Percentiles rank a stretch among this genome's conserved stretches.
These are phyloP conservation scores for Boletus reticulatus DNA, from an alignment of 768 basidiomycete species.

Conservation along the genomic window DNA sequence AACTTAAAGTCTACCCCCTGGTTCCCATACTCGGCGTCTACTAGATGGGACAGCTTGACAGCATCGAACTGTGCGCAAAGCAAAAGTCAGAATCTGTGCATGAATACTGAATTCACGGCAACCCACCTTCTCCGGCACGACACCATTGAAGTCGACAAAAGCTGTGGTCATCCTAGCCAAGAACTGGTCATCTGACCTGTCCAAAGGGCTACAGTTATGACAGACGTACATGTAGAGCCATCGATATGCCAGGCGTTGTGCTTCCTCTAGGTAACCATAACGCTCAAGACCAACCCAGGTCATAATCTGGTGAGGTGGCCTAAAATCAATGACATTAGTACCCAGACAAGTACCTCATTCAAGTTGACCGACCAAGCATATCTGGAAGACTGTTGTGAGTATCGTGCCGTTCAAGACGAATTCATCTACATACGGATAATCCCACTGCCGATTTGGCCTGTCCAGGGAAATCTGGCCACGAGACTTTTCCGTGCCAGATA, in stretches of 20 bases:
- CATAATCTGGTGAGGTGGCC: conserved; percentile 99
- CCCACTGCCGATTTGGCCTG: conserved; percentile 98
- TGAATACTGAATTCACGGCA: background rate
- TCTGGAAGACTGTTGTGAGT: conserved; percentile 33
- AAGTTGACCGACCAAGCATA: conserved; percentile 59
- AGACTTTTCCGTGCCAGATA: conserved; percentile 95
- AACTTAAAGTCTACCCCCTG: conserved; percentile 97
- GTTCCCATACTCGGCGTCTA: conserved; percentile 96
- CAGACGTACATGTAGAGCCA: conserved; percentile 99
- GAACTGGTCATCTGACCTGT: conserved; percentile 1
- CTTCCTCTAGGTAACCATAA: conserved; percentile 93
- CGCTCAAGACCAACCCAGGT: conserved; percentile 95
- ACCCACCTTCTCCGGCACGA: conserved; percentile 90
- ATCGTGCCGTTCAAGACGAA: background rate
- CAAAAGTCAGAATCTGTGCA: background rate
- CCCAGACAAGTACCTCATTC: background rate
- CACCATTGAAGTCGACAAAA: conserved; percentile 96
- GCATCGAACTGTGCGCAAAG: conserved; percentile 73
- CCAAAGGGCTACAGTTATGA: conserved; percentile 1
- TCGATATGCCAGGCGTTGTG: conserved; percentile 89
- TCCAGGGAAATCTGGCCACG: conserved; percentile 94
- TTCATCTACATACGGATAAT: conserved; percentile 73
- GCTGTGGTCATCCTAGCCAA: conserved; percentile 81
- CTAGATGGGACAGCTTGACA: conserved; percentile 91
- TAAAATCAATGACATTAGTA: conserved; percentile 25